Evolutionary conservation across 2,329 filamentous ascomycete species (phyloP).

Genomic region (Pseudogymnoascus sp.): DNA sequence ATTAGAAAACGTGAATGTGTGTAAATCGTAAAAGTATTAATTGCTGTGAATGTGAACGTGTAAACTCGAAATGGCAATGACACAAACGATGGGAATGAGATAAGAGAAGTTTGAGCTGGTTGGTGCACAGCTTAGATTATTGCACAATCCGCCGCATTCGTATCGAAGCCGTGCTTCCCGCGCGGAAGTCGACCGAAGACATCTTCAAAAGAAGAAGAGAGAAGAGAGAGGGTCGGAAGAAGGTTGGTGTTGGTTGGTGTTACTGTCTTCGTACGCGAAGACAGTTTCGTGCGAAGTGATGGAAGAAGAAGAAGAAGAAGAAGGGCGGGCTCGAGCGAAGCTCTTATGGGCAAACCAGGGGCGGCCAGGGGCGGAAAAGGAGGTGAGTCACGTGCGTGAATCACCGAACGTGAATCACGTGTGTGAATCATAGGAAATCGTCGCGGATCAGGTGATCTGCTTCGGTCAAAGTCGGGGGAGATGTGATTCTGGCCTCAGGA

Average conservation of each 20-base stretch:
- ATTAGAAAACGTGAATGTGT: neutral
- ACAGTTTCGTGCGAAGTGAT: neutral
- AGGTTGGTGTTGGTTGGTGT: neutral
- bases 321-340: neutral
- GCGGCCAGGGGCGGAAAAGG: no score
- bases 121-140: neutral
- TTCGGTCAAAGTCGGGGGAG: no score
- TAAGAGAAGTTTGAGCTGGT: slow-evolving; percentile 4
- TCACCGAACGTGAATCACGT: no score
- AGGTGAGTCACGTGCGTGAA: no score
- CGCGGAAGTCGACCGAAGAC: neutral
- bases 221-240: neutral
- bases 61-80: neutral
- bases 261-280: neutral
- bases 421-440: no score
- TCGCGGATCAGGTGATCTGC: no score
- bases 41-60: neutral
- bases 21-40: neutral
- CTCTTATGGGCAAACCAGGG: neutral
- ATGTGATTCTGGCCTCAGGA: no score
- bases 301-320: neutral
- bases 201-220: neutral
- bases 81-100: neutral
- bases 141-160: slow-evolving; percentile 5
- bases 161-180: neutral